These are phyloP conservation scores for Euphorbia tirucalli DNA, from an alignment of 345 rosid genomes.

Conservation along the genomic window DNA sequence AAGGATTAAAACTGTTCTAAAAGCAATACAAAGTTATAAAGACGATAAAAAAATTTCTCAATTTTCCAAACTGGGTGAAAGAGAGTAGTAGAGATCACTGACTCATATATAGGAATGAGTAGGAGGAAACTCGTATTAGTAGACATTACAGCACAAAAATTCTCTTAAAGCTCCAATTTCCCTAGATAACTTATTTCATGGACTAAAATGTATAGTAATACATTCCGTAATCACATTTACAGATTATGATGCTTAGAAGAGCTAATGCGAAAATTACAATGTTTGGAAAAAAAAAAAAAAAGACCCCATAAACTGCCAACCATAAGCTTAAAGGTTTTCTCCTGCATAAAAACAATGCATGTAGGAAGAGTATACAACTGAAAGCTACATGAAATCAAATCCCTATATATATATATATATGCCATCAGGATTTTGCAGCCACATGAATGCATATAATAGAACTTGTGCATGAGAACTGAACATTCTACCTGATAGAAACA, in stretches of 20 bases:
- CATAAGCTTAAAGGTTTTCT: background rate
- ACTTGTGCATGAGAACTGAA: slow-evolving; percentile 11
- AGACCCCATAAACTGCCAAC: background rate
- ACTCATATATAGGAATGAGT: background rate
- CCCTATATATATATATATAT: background rate
- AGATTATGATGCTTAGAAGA: background rate
- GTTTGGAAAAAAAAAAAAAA: background rate
- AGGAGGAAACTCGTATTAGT: background rate
- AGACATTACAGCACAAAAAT: background rate
- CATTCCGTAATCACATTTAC: background rate
- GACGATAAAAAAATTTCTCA: background rate
- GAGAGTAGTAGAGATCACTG: background rate
- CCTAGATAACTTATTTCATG: background rate
- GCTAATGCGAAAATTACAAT: background rate
- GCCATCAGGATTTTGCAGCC: background rate
- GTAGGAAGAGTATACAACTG: too few species aligned
- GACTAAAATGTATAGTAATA: background rate
- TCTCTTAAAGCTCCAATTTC: background rate
- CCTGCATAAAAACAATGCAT: background rate
- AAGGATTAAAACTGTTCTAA: background rate
- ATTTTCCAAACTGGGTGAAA: background rate
- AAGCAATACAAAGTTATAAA: background rate
- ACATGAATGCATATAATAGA: slow-evolving; percentile 3
- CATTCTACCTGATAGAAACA: slow-evolving; percentile 70
- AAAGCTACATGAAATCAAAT: background rate